Evolutionary conservation across 306 rosid genomes (phyloP), one percentile per base, ranked within the genome.

Genomic region (Vigna hirtella): DNA sequence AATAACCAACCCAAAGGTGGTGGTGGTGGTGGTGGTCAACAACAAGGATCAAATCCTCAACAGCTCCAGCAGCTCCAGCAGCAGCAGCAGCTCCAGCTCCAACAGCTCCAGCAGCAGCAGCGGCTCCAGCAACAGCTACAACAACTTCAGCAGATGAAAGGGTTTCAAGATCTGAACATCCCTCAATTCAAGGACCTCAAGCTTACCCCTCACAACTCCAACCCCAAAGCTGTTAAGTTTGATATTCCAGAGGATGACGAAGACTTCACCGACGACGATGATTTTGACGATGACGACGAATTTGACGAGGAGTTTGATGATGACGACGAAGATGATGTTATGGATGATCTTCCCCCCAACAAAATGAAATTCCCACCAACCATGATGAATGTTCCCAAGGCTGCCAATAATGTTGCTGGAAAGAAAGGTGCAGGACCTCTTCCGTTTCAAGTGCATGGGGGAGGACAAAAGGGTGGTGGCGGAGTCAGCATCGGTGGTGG

Each of bases 111-210:
- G 20, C 87, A 66, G 9, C 84, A 68, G 4, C 88, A 86, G 15
- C 88, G 80, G 32, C 74, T 61, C 15, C 66, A 61, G 2, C 67
- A 61, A 22, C 85, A 77, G 61, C 86, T 94, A 1, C 67, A 61
- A 17, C 85, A 80, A 67, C 87, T 94, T 1, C 94, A 89, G 76
- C 91, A 88, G 78, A 88, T 93, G 89, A 95, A 90, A 68, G 91
- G 88, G 38, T 64, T 89, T 0, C 97, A 83, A 83, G 98, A 89
- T 91, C 84, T 86, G 81, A 93, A 92, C 77, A 89, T 65, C 16
- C 49, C 69, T 63, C 69, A 63, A 63, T 36, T 63, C 48, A 63
- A 36, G 69, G 15, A 62, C 6, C 42, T 4, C 6, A 63, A 63
- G 5, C 48, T 18, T 4, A n/a, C 73, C 18, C n/a, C 18, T 1